Evolutionary conservation across 148 eudicot genomes (phyloP), one percentile per base, ranked within the genome.

Genomic region (Diospyros lotus): DNA sequence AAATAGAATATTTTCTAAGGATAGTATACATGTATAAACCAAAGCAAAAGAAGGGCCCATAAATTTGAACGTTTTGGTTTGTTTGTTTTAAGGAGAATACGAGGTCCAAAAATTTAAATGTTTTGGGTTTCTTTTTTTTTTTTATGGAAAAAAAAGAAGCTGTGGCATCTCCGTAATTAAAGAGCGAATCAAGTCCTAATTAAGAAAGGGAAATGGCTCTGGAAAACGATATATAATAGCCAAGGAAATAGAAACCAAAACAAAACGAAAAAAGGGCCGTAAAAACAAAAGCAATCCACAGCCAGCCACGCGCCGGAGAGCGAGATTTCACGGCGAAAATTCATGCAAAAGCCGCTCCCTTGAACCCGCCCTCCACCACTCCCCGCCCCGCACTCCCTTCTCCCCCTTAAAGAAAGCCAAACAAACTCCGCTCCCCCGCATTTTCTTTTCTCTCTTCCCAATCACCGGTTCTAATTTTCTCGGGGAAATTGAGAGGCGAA

Each of bases 331-430:
- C 75, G 70, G 70, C 82, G 78, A 79, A 62, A 62, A 51, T 63
- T 69, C 82, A 79, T 79, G 82, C 82, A 74, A 74, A 64, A 69
- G 59, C 46, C 58, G n/a, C 71, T 61, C 71, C 48, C 78, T 44
- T 5, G 71, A 13, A 70, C 75, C 7, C 17, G 3, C 6, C 41
- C 18, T 38, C 45, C 75, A 14, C 8, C 52, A 4, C 52, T 48
- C 52, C 8, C 66, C 17, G 51, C 40, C 48, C 74, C 54, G 64
- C 58, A 67, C 70, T 75, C 74, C 68, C 65, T 66, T 75, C 79
- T 64, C 79, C 64, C 82, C 28, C 28, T 28, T 28, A 0, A 28
- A 28, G 28, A 28, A 28, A 28, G 28, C 28, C 28, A 28, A 28
- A 52, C 43, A 62, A 75, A 72, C 7, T n/a, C 9, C 77, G 2